phyloP scores from a whole-genome alignment of 306 rosid genomes.

The Carpinus viminea region DNA sequence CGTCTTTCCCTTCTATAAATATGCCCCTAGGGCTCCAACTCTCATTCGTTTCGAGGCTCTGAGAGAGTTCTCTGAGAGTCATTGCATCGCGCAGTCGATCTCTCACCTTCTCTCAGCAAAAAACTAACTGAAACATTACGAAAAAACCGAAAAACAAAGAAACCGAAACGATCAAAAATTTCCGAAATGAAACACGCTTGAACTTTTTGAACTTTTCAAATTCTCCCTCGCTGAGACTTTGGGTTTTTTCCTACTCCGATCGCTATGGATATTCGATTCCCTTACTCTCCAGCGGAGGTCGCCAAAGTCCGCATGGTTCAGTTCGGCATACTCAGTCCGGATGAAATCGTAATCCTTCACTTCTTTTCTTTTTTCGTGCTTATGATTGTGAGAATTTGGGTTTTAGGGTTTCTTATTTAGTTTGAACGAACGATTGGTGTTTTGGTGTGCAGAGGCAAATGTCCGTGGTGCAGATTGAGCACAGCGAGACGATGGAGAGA shows the following conservation, averaged over 20 bases:
- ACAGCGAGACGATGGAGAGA: constrained; percentile 84
- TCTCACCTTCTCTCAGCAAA: background rate
- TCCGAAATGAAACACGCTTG: background rate
- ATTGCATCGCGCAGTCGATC: constrained; percentile 28
- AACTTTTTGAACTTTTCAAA: constrained; percentile 17
- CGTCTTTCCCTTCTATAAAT: constrained; percentile 57
- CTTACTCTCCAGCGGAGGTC: constrained; percentile 96
- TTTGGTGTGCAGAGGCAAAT: constrained; percentile 84
- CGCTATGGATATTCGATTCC: constrained; percentile 94
- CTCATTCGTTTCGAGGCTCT: background rate
- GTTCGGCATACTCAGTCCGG: constrained; percentile 92
- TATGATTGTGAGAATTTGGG: background rate
- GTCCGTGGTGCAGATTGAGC: constrained; percentile 95
- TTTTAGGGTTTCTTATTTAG: background rate
- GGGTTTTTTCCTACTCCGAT: constrained; percentile 30
- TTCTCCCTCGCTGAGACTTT: constrained; percentile 28
- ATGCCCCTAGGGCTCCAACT: rapidly evolving
- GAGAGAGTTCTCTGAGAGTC: constrained; percentile 30
- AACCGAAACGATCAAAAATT: background rate
- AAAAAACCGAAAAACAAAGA: background rate
- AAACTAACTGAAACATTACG: background rate
- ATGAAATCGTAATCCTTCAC: constrained; percentile 74
- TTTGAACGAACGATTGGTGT: background rate
- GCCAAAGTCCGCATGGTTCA: constrained; percentile 89
- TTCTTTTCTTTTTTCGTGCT: background rate